A percentile compares a stretch with the other conserved stretches of the same genome.
phyloP scores from a whole-genome alignment of 108 stramenopile species.

The Aurantiochytrium sp. region DNA sequence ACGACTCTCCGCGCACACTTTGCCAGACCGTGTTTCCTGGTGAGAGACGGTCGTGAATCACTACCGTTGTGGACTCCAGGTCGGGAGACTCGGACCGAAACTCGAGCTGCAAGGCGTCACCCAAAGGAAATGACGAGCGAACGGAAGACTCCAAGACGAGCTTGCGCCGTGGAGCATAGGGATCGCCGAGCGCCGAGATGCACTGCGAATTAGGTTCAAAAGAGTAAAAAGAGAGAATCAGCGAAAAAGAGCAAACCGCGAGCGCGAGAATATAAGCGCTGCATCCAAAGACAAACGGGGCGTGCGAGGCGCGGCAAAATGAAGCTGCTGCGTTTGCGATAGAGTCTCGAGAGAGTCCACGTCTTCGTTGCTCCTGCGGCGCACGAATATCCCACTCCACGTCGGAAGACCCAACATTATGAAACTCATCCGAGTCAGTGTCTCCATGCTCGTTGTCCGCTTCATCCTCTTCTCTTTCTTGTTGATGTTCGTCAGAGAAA shows the following conservation, averaged over 20 bases:
- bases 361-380: no score
- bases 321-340: not conserved
- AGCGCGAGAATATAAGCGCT: not conserved
- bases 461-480: no score
- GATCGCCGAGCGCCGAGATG: not conserved
- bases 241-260: not conserved
- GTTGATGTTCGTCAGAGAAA: no score
- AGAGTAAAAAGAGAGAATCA: not conserved
- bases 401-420: no score
- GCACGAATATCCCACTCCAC: no score
- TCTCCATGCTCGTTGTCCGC: no score
- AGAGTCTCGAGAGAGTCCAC: no score
- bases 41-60: not conserved
- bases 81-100: not conserved
- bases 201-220: constrained; percentile 12
- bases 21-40: not conserved
- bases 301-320: not conserved
- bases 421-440: no score
- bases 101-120: not conserved
- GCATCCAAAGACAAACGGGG: not conserved
- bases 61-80: not conserved
- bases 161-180: not conserved
- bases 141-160: not conserved
- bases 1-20: not conserved
- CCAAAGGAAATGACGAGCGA: not conserved